These are phyloP conservation scores for Candida parachauliodes DNA, from an alignment of 805 yeast genomes.

Conservation along the genomic window DNA sequence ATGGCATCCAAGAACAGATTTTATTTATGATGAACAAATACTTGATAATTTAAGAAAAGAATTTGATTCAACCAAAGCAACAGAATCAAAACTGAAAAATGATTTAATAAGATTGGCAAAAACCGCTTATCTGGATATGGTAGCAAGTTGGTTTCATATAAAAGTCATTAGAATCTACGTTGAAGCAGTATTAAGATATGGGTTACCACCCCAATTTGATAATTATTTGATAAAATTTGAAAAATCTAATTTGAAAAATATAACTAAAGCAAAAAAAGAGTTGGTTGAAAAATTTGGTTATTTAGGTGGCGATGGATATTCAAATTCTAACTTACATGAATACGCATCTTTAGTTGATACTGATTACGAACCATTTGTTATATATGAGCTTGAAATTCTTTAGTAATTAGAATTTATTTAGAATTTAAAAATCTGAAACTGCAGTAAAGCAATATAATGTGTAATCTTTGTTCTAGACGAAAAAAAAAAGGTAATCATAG, in stretches of 20 bases:
- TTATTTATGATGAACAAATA: conserved; percentile 74
- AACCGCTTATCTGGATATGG: conserved; percentile 86
- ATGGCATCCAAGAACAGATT: conserved; percentile 86
- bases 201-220: conserved; percentile 89
- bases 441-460: background rate
- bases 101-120: conserved; percentile 80
- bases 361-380: conserved; percentile 94
- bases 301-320: conserved; percentile 86
- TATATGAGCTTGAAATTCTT: conserved; percentile 51
- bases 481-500: too few species aligned
- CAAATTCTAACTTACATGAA: conserved; percentile 70
- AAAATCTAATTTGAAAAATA: conserved; percentile 28
- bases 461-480: background rate
- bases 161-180: conserved; percentile 85
- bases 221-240: conserved; percentile 46
- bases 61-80: conserved; percentile 67
- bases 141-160: conserved; percentile 85
- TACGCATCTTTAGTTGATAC: conserved; percentile 91
- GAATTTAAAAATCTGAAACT: too few species aligned
- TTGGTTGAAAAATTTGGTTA: conserved; percentile 77
- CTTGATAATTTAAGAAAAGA: conserved; percentile 74
- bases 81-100: conserved; percentile 67
- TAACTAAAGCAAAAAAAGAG: conserved; percentile 62
- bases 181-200: conserved; percentile 92
- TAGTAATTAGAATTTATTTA: too few species aligned